phyloP scores from a whole-genome alignment of 306 rosid species.

The Quercus mongolica region DNA sequence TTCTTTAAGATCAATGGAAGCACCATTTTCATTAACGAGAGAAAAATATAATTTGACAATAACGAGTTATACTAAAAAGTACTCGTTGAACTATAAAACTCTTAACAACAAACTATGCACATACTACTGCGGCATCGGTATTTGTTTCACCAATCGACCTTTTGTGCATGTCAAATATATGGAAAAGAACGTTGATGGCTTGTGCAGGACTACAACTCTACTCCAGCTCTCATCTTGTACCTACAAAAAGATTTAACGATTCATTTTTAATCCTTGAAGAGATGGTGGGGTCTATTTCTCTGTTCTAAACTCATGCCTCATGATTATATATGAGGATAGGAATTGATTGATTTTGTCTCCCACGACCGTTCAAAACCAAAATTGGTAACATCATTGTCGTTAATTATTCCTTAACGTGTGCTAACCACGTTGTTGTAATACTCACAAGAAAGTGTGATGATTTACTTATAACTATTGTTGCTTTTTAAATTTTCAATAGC shows the following conservation, averaged over 20 bases:
- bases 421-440: too few relatives aligned
- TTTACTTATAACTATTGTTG: too few relatives aligned
- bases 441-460: too few relatives aligned
- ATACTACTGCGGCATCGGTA: too few relatives aligned
- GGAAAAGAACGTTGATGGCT: conserved; percentile 26
- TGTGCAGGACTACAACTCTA: conserved; percentile 7
- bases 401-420: too few relatives aligned
- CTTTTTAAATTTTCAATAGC: too few relatives aligned
- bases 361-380: conserved; percentile 36
- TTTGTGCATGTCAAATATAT: conserved; percentile 23
- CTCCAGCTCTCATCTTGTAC: conserved; percentile 12
- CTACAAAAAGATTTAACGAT: conserved; percentile 8
- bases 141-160: neutral
- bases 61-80: too few relatives aligned
- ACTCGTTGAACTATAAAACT: too few relatives aligned
- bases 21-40: too few relatives aligned
- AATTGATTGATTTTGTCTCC: conserved; percentile 46
- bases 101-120: too few relatives aligned
- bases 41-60: too few relatives aligned
- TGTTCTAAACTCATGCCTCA: conserved; percentile 51
- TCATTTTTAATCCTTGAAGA: neutral
- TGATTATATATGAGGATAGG: conserved; percentile 38
- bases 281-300: conserved; percentile 23
- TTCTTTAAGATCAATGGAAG: too few relatives aligned
- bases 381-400: conserved; percentile 16